phyloP scores from a whole-genome alignment of 164 flowering plant genomes.

The Litsea cubeba region DNA sequence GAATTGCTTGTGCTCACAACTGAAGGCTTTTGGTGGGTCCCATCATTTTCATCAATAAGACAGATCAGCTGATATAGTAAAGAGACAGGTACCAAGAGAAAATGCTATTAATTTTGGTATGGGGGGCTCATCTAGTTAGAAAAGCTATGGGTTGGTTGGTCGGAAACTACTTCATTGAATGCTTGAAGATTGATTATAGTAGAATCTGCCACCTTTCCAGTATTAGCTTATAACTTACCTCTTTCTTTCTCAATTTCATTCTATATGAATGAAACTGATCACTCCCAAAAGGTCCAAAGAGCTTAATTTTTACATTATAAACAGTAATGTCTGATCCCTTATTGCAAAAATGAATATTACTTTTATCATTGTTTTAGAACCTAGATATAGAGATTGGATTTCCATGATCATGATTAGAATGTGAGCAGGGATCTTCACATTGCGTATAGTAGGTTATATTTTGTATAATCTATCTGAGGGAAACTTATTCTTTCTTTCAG shows the following conservation, averaged over 20 bases:
- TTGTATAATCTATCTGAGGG: no score
- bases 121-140: no score
- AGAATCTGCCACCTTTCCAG: no score
- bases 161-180: neutral
- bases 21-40: neutral
- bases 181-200: no score
- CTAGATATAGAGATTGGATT: neutral
- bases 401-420: neutral
- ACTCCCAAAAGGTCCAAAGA: neutral
- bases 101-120: neutral
- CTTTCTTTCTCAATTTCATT: neutral
- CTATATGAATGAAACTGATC: neutral
- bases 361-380: no score
- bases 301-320: no score
- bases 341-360: neutral
- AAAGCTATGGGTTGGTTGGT: neutral
- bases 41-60: neutral
- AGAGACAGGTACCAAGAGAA: neutral
- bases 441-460: neutral
- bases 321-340: no score
- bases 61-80: neutral
- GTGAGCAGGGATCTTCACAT: no score
- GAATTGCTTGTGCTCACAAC: no score
- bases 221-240: no score
- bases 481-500: no score